Conservation (phyloP, 495 filamentous ascomycete species). For the Aspergillus kassunensis region DNA sequence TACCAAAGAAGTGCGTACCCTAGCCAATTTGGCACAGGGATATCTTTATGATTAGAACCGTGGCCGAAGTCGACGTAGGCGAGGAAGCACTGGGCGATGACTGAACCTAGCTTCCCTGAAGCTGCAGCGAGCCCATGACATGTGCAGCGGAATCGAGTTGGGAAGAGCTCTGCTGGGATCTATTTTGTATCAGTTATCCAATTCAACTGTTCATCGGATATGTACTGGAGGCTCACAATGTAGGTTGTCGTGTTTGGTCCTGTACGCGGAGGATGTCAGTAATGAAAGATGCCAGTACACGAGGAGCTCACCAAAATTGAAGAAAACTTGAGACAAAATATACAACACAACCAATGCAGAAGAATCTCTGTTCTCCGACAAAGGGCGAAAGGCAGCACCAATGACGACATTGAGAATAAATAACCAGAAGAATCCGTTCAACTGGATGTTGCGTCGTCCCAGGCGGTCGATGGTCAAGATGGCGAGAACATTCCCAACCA, state of each 20-base stretch:
- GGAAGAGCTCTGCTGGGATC: constrained; percentile 11
- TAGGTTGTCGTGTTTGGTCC: constrained; percentile 15
- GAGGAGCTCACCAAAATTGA: constrained; percentile 13
- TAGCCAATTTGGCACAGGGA: constrained; percentile 2
- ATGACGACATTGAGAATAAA: constrained; percentile 9
- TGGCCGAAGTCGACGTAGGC: constrained; percentile 11
- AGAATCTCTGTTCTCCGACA: not conserved
- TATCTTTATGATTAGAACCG: constrained; percentile 1
- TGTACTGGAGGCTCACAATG: constrained; percentile 10
- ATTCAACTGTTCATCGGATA: too few species aligned
- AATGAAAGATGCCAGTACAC: not conserved
- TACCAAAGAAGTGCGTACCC: constrained; percentile 15
- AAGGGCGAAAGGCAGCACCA: constrained; percentile 1
- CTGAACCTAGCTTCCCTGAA: constrained; percentile 10
- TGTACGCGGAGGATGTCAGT: not conserved
- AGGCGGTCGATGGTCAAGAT: constrained; percentile 10
- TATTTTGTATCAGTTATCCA: too few species aligned
- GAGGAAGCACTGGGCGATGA: constrained; percentile 13
- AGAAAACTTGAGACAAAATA: constrained; percentile 11
- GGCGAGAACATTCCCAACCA: constrained; percentile 7
- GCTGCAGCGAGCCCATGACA: constrained; percentile 12
- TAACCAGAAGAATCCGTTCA: constrained; percentile 11
- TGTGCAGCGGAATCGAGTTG: constrained; percentile 13
- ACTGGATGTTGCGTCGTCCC: constrained; percentile 11
- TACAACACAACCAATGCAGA: constrained; percentile 11